Evolutionary conservation across 768 basidiomycete species (phyloP), one percentile per base, ranked within the genome.

Genomic region (Amanita exitialis): DNA sequence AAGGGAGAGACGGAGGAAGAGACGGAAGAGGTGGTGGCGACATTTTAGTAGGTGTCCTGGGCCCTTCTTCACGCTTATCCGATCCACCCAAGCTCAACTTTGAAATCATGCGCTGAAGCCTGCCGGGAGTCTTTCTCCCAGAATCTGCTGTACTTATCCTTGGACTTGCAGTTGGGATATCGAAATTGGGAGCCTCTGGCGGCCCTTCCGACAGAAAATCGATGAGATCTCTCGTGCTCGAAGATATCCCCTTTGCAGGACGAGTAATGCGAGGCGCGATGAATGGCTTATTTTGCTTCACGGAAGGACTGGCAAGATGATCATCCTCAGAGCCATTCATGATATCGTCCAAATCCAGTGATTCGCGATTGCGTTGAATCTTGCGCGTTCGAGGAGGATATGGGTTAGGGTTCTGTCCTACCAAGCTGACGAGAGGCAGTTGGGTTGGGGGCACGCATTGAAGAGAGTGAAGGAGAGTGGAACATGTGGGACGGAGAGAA

Each of bases 71-170:
- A 39, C 57, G 54, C 56, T 70, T 72, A 25, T 75, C 75, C 25
- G 60, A 63, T 47, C 62, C 66, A 23, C 75, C 74, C 55, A 79
- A 68, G 34, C 78, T 82, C 23, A 91, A 69, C 58, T 80, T 83
- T 16, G 88, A 90, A 58, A 93, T 86, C 82, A 93, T 90, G 55
- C 82, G 78, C 64, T 85, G 83, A 53, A 92, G 67, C 21, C 87
- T 76, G 44, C 79, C 79, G 49, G 73, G 73, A 44, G 67, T 66
- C 64, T 80, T 80, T 52, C 77, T 76, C 6, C 64, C 62, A 49
- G 69, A 70, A 21, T 75, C 74, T 43, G 69, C 62, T 10, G 69
- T 60, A 13, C 56, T 54, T 25, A 58, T 51, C 39, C 65, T 68
- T 18, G 58, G 38, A 21, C 60, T 55, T 50, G 70, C 66, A 49